phyloP scores from a whole-genome alignment of 768 basidiomycete species.

The Boletus subcaerulescens region DNA sequence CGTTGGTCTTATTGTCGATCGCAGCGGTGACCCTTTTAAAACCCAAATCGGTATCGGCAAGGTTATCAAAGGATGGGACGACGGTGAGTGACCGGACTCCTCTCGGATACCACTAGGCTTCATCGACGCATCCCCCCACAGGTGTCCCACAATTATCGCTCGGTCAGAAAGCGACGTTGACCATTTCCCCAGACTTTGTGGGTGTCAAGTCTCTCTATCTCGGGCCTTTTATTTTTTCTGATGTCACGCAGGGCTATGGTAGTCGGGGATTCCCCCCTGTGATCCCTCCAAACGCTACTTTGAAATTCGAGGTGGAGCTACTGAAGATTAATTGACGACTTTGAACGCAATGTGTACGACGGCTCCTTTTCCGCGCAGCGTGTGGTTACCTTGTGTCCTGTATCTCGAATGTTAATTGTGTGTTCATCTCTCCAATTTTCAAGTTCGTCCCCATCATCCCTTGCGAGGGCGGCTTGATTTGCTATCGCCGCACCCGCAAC shows the following conservation, averaged over 20 bases:
- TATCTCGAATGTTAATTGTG: conserved; percentile 22
- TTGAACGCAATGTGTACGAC: conserved; percentile 21
- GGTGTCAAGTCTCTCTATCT: conserved; percentile 30
- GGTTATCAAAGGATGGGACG: conserved; percentile 91
- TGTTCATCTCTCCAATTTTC: conserved; percentile 10
- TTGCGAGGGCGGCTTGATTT: not conserved
- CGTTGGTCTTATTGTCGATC: not conserved
- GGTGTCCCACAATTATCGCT: conserved; percentile 76
- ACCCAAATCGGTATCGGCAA: conserved; percentile 76
- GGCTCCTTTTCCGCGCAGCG: conserved; percentile 9
- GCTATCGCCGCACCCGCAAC: no score
- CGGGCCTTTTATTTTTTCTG: not conserved
- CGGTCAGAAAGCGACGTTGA: conserved; percentile 69
- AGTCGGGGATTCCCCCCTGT: conserved; percentile 70
- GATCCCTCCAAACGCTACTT: conserved; percentile 72
- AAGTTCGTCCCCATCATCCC: not conserved
- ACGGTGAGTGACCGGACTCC: conserved; percentile 48
- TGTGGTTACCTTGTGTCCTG: conserved; percentile 25
- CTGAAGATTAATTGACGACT: conserved; percentile 55
- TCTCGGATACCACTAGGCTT: not conserved
- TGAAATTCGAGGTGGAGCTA: conserved; percentile 84
- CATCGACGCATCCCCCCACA: conserved; percentile 25
- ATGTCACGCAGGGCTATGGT: conserved; percentile 60
- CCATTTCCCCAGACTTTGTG: conserved; percentile 74
- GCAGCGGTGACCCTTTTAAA: conserved; percentile 58